phyloP scores from a whole-genome alignment of 1,284 basidiomycete genomes.

The Abortiporus biennis region DNA sequence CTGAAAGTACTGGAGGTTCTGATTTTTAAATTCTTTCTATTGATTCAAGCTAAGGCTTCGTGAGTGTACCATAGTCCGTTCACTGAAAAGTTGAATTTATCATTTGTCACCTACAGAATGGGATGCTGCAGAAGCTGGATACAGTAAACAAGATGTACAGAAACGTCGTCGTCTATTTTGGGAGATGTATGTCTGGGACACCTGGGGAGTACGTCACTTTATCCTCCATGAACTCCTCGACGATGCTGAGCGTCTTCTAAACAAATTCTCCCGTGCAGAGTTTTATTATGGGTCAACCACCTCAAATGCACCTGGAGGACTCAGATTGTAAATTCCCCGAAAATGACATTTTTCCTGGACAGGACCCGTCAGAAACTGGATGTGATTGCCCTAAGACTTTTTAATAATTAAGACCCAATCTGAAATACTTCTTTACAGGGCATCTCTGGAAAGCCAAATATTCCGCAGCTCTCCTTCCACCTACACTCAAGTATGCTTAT shows the following conservation, averaged over 20 bases:
- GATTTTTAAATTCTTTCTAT: too few species aligned
- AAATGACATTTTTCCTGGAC: slow-evolving; percentile 28
- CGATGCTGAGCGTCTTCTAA: neutral
- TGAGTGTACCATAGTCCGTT: too few species aligned
- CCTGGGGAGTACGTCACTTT: slow-evolving; percentile 36
- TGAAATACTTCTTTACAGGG: slow-evolving; percentile 25
- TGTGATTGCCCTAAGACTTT: slow-evolving; percentile 32
- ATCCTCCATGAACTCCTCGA: too few species aligned
- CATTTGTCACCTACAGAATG: slow-evolving; percentile 40
- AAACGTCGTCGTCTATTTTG: slow-evolving; percentile 45
- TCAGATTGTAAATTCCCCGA: slow-evolving; percentile 46
- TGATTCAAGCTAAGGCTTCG: slow-evolving; percentile 43
- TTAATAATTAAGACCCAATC: slow-evolving; percentile 3
- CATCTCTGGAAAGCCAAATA: slow-evolving; percentile 46
- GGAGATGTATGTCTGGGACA: slow-evolving; percentile 47
- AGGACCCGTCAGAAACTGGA: slow-evolving; percentile 31
- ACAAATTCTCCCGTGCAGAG: slow-evolving; percentile 2
- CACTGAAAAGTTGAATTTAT: too few species aligned
- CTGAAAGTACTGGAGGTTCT: too few species aligned
- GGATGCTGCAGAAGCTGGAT: slow-evolving; percentile 41
- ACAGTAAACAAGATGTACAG: slow-evolving; percentile 44
- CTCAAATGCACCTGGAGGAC: slow-evolving; percentile 36
- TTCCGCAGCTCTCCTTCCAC: slow-evolving; percentile 36
- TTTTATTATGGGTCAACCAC: slow-evolving; percentile 18
- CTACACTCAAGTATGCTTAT: slow-evolving; percentile 36